Evolutionary conservation across 2,329 filamentous ascomycete genomes (phyloP), one percentile per base, ranked within the genome.

Genomic region (Mycocentrospora acerina): DNA sequence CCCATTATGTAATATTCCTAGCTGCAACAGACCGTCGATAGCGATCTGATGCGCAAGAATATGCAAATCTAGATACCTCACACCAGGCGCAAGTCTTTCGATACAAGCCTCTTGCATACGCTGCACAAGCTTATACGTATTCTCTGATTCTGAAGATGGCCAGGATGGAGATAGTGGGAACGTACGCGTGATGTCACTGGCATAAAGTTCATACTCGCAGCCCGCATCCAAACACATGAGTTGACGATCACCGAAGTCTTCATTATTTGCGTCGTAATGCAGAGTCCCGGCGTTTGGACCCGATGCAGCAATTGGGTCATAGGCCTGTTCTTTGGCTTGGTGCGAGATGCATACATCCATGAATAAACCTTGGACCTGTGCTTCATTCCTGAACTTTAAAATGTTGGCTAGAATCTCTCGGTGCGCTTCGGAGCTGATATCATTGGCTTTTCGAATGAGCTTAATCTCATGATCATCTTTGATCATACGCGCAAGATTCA

Each of bases 101-200:
- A 95, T 86, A 53, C 85, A 90, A 37, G 81, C 77, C 7, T 77
- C 72, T 68, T 95, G 90, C 89, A 96, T 95, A 42, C 78, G 73
- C 51, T 86, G 74, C 3, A 95, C 90, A 17, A 93, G 75, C 30
- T 80, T 75, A 63, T 96, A 90, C 35, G 96, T 83, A 8, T 80
- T 78, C 32, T 78, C 77, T 1, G 84, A 83, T 62, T 91, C 85
- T 11, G 75, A 65, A 0, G 81, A 79, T 53, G 70, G 70, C 73
- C 89, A 95, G 1, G 71, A 71, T 5, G 87, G 86, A 11, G 77
- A 79, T 15, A 96, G 70, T 4, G 91, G 91, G 51, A 96, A 82
- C 0, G 90, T 93, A 25, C 91, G 81, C 0, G 93, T 97, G 18
- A 97, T 82, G 66, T 97, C 91, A 40, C 86, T 87, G 19, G 89